These are phyloP conservation scores for Aspergillus haitiensis DNA, from an alignment of 495 filamentous ascomycete species.

Conservation along the genomic window DNA sequence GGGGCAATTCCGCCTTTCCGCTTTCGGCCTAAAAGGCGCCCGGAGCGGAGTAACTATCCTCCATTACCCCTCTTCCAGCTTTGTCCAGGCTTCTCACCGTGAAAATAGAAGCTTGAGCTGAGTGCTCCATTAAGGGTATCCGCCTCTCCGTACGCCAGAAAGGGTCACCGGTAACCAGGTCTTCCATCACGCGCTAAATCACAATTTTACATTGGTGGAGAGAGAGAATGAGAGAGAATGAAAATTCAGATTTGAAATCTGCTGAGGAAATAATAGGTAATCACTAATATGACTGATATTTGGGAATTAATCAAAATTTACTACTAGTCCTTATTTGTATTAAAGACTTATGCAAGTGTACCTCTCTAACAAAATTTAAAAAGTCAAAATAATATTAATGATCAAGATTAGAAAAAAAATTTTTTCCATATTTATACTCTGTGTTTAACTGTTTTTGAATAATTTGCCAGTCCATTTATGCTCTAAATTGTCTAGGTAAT, in stretches of 20 bases:
- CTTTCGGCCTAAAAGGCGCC: conserved; percentile 13
- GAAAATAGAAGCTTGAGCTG: conserved; percentile 6
- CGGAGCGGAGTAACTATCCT: conserved; percentile 20
- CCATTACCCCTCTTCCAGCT: conserved; percentile 18
- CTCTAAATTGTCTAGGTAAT: too few relatives aligned
- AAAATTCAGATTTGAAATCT: too few relatives aligned
- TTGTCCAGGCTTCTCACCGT: not conserved
- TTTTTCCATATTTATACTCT: too few relatives aligned
- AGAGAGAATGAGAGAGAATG: not conserved
- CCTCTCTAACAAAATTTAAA: not conserved
- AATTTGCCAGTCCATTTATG: too few relatives aligned
- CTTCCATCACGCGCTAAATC: conserved; percentile 24
- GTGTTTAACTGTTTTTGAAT: too few relatives aligned
- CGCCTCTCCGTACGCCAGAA: conserved; percentile 22
- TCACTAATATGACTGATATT: not conserved
- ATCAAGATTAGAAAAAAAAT: too few relatives aligned
- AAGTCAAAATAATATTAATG: not conserved
- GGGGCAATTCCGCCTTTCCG: conserved; percentile 24
- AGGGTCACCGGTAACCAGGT: conserved; percentile 26
- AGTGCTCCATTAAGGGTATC: conserved; percentile 1
- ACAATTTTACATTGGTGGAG: conserved; percentile 20
- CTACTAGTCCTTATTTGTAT: too few relatives aligned
- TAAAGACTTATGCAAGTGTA: too few relatives aligned
- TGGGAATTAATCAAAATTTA: not conserved
- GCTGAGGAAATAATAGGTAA: too few relatives aligned